phyloP scores from a whole-genome alignment of 2,329 filamentous ascomycete species.

The Scytalidium lignicola region DNA sequence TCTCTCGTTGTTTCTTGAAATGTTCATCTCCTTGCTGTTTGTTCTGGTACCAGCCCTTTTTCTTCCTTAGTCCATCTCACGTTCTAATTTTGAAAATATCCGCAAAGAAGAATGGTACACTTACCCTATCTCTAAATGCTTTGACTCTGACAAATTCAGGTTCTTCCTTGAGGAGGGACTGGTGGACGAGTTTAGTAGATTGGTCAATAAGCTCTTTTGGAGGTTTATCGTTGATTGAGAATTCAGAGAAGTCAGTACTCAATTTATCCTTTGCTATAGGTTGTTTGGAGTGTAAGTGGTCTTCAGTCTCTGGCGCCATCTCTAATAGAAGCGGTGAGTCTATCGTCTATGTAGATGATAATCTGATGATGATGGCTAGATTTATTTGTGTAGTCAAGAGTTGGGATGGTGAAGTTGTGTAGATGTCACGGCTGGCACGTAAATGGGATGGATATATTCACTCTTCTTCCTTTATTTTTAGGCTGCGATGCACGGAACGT shows the following conservation, averaged over 20 bases:
- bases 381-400: too few species aligned
- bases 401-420: too few species aligned
- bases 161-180: conserved; percentile 13
- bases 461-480: neutral
- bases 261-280: neutral
- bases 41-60: conserved; percentile 17
- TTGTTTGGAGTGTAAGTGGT: neutral
- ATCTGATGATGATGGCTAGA: too few species aligned
- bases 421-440: too few species aligned
- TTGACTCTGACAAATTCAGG: conserved; percentile 13
- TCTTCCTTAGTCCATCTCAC: neutral
- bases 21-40: conserved; percentile 36
- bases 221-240: neutral
- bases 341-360: too few species aligned
- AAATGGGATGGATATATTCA: neutral
- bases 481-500: neutral
- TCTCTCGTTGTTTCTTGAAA: conserved; percentile 36
- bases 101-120: too few species aligned
- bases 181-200: conserved; percentile 10
- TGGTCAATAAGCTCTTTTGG: neutral
- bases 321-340: too few species aligned
- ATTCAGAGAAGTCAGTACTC: neutral
- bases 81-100: neutral
- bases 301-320: neutral
- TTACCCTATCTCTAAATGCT: conserved; percentile 14